A percentile compares a stretch with the other conserved stretches of the same genome.
Conservation (phyloP, 768 basidiomycete species). For the Sarcodon sp. region DNA sequence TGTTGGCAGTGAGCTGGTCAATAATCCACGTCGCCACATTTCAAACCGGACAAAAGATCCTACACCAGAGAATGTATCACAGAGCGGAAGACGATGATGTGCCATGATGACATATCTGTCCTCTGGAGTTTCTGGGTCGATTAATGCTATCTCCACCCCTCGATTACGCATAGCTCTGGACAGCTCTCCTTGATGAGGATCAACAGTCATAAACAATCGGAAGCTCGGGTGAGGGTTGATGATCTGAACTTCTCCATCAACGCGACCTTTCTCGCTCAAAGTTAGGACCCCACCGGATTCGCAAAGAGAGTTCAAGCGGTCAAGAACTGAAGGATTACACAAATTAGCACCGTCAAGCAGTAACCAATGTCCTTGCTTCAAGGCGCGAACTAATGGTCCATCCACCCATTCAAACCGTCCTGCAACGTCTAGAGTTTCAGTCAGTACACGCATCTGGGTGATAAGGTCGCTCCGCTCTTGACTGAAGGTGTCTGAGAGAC, state of each 20-base stretch:
- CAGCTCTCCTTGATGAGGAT: conserved; percentile 84
- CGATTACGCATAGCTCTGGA: conserved; percentile 98
- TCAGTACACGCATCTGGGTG: conserved; percentile 12
- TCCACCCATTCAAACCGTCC: conserved; percentile 91
- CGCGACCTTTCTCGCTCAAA: conserved; percentile 83
- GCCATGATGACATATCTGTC: conserved; percentile 35
- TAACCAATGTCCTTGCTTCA: conserved; percentile 83
- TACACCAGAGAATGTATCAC: too few species aligned
- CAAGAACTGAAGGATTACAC: conserved; percentile 91
- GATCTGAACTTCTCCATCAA: conserved; percentile 61
- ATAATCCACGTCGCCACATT: too few species aligned
- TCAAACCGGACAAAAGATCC: too few species aligned
- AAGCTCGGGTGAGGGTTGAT: conserved; percentile 81
- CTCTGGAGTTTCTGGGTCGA: conserved; percentile 20
- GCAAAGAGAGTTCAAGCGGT: conserved; percentile 92
- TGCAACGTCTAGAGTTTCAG: conserved; percentile 13
- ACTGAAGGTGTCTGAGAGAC: conserved; percentile 2
- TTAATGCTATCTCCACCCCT: conserved; percentile 71
- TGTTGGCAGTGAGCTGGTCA: too few species aligned
- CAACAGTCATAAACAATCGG: conserved; percentile 87
- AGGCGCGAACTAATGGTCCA: conserved; percentile 77
- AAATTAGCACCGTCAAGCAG: conserved; percentile 88
- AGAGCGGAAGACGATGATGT: conserved; percentile 32
- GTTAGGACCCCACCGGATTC: conserved; percentile 72
- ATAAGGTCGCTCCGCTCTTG: conserved; percentile 7